These are phyloP conservation scores for Hordeum pubiflorum DNA, from an alignment of 202 grass and related monocot genomes.

Conservation along the genomic window DNA sequence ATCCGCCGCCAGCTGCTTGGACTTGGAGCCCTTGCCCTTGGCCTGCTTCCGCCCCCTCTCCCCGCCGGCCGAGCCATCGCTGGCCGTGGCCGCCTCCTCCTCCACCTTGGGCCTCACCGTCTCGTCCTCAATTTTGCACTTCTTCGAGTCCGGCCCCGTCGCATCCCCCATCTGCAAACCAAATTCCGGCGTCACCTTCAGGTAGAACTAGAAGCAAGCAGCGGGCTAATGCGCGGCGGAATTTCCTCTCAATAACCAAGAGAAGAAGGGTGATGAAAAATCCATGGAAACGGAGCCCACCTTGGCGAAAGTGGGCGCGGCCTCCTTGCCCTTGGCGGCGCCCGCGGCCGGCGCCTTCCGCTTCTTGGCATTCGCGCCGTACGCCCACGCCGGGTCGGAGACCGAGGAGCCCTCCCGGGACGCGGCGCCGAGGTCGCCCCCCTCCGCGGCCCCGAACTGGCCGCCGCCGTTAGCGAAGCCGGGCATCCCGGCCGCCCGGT, in stretches of 20 bases:
- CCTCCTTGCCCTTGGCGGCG: conserved; percentile 26
- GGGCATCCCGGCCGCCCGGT: conserved; percentile 30
- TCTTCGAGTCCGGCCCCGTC: conserved; percentile 42
- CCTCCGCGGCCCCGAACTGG: not conserved
- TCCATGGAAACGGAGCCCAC: conserved; percentile 8
- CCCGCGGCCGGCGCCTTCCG: conserved; percentile 26
- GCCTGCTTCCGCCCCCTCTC: conserved; percentile 31
- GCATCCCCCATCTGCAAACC: conserved; percentile 36
- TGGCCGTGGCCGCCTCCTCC: conserved; percentile 13
- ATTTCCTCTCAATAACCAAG: not conserved
- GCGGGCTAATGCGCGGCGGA: not conserved
- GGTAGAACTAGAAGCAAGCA: not conserved
- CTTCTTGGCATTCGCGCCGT: conserved; percentile 38
- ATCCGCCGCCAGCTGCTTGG: conserved; percentile 24
- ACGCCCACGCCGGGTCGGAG: conserved; percentile 50
- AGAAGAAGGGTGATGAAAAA: not conserved
- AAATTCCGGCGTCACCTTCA: not conserved
- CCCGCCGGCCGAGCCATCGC: conserved; percentile 24
- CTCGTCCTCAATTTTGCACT: conserved; percentile 23
- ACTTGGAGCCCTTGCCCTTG: conserved; percentile 55
- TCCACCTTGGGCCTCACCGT: conserved; percentile 41
- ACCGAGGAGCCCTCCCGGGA: conserved; percentile 54
- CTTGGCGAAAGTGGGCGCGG: conserved; percentile 15
- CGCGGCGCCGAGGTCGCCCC: not conserved
- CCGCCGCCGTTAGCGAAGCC: not conserved